Conservation (phyloP, 257 asterid species). For the Nicotiana otophora region DNA sequence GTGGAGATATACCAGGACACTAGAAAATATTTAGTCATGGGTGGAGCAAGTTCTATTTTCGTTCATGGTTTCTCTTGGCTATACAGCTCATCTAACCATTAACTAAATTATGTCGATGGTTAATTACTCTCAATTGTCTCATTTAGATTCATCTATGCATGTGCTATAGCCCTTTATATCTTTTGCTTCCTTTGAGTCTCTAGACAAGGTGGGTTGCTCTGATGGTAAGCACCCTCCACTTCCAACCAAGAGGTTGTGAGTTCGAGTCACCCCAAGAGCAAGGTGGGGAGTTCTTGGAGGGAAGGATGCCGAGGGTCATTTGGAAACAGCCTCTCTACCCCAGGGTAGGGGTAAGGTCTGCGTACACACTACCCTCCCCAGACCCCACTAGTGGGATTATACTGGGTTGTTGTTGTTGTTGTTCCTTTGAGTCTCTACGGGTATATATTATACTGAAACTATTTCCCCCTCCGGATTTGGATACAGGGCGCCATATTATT, state of each 20-base stretch:
- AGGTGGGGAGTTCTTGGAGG: too few species aligned
- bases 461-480: background rate
- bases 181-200: background rate
- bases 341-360: too few species aligned
- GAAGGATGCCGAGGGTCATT: too few species aligned
- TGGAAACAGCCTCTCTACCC: too few species aligned
- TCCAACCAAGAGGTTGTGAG: too few species aligned
- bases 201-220: too few species aligned
- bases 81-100: background rate
- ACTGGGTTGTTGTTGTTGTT: too few species aligned
- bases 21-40: background rate
- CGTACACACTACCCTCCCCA: too few species aligned
- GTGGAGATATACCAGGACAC: background rate
- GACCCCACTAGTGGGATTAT: too few species aligned
- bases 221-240: too few species aligned
- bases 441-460: background rate
- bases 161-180: background rate
- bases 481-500: conserved; percentile 77
- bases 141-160: background rate
- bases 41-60: background rate
- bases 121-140: background rate
- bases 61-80: background rate
- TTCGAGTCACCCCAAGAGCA: too few species aligned
- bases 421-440: background rate
- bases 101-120: background rate